phyloP scores from a whole-genome alignment of 2,329 filamentous ascomycete genomes.

The Rhynchosporium graminicola region DNA sequence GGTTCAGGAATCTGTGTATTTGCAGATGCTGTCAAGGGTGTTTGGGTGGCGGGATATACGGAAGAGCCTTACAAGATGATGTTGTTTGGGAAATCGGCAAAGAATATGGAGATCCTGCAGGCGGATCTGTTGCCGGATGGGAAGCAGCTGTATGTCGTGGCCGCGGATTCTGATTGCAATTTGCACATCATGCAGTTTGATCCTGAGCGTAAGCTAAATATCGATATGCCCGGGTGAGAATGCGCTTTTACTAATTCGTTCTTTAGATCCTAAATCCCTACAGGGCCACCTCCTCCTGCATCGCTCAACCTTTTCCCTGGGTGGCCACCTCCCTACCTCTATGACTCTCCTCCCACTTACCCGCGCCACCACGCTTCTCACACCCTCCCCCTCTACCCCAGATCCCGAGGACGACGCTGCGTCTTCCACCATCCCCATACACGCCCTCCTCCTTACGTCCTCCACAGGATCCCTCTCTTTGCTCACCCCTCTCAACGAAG shows the following conservation, averaged over 20 bases:
- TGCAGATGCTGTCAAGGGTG: constrained; percentile 86
- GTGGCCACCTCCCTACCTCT: constrained; percentile 72
- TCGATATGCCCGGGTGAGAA: neutral
- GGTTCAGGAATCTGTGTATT: constrained; percentile 84
- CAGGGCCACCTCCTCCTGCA: constrained; percentile 86
- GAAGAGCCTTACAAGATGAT: constrained; percentile 97
- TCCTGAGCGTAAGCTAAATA: constrained; percentile 72
- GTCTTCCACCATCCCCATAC: constrained; percentile 41
- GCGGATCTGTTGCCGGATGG: constrained; percentile 89
- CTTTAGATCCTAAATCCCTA: constrained; percentile 85
- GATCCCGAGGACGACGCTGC: constrained; percentile 36
- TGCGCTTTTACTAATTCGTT: constrained; percentile 6
- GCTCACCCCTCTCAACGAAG: constrained; percentile 75
- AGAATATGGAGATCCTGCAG: constrained; percentile 73
- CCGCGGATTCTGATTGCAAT: constrained; percentile 81
- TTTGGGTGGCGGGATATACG: constrained; percentile 95
- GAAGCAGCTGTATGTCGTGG: constrained; percentile 78
- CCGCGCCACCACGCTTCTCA: constrained; percentile 49
- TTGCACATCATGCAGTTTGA: constrained; percentile 91
- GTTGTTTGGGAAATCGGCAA: constrained; percentile 83
- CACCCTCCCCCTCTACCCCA: constrained; percentile 41
- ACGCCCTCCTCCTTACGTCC: constrained; percentile 67
- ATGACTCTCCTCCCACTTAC: constrained; percentile 76
- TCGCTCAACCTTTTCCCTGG: constrained; percentile 83
- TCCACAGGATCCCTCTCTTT: constrained; percentile 75